phyloP scores from a whole-genome alignment of 2,329 filamentous ascomycete species.

The Cladophialophora psammophila region DNA sequence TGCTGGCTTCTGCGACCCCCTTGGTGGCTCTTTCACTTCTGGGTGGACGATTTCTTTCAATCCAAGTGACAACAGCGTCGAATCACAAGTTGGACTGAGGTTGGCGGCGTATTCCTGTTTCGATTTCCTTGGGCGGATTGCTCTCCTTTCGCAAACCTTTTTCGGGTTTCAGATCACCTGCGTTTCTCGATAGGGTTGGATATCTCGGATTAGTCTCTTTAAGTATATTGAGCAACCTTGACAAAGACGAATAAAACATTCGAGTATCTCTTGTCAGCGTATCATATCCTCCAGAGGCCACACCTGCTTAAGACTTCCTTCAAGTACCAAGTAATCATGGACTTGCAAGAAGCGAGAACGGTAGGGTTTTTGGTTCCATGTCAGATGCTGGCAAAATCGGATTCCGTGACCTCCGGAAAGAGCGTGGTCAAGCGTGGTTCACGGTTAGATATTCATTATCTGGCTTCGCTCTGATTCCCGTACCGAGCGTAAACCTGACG shows the following conservation, averaged over 20 bases:
- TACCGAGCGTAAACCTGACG: background rate
- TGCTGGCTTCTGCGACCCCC: background rate
- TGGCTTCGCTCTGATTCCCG: background rate
- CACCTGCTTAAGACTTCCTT: too few species aligned
- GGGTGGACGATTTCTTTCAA: background rate
- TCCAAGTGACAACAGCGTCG: background rate
- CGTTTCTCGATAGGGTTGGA: background rate
- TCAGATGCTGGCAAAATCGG: background rate
- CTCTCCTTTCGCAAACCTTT: background rate
- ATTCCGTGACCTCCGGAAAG: background rate
- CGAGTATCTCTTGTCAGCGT: background rate
- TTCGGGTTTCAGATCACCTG: background rate
- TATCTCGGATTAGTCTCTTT: background rate
- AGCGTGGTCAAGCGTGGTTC: background rate
- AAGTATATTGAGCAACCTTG: background rate
- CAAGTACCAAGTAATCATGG: too few species aligned
- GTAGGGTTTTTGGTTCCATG: background rate
- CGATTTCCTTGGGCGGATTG: background rate
- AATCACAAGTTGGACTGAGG: too few species aligned
- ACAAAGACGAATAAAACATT: background rate
- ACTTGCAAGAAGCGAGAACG: too few species aligned
- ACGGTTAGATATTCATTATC: background rate
- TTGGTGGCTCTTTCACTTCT: background rate
- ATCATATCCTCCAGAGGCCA: too few species aligned
- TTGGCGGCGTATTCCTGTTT: background rate